Percentiles rank a stretch among this genome's conserved stretches.
Evolutionary conservation across 2,329 filamentous ascomycete genomes (phyloP).

Genomic region (Calonectria hongkongensis): DNA sequence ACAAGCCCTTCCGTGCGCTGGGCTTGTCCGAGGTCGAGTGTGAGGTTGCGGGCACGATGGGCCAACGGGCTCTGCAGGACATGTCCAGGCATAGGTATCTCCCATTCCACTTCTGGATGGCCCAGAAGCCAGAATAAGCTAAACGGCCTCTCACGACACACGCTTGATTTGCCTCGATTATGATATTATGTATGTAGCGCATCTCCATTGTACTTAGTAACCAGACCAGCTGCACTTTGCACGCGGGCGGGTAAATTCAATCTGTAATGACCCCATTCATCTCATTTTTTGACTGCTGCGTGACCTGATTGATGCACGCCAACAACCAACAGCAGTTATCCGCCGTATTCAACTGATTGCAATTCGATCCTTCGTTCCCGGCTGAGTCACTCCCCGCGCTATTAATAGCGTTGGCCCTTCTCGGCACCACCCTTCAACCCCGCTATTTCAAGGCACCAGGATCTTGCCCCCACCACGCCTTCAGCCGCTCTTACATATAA

Average conservation of each 20-base stretch:
- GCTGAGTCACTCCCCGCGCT: slow-evolving; percentile 12
- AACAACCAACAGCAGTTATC: no score
- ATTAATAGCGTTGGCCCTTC: background rate
- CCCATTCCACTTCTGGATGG: slow-evolving; percentile 3
- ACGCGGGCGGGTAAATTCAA: background rate
- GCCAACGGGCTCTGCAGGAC: background rate
- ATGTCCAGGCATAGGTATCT: slow-evolving; percentile 15
- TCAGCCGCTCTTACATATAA: no score
- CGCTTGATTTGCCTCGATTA: background rate
- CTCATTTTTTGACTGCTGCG: no score
- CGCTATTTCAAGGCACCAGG: background rate
- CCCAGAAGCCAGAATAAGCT: background rate
- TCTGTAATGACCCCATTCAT: background rate
- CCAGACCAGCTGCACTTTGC: background rate
- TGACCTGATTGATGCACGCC: no score
- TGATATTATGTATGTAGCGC: background rate
- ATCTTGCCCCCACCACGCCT: background rate
- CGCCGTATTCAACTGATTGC: background rate
- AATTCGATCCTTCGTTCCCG: background rate
- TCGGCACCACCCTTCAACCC: background rate
- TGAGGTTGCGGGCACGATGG: background rate
- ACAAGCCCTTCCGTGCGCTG: slow-evolving; percentile 7
- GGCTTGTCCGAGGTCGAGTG: slow-evolving; percentile 4
- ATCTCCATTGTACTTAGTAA: background rate
- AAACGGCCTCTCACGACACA: background rate